These are phyloP conservation scores for Alternaria postmessia DNA, from an alignment of 2,329 filamentous ascomycete species.

Conservation along the genomic window DNA sequence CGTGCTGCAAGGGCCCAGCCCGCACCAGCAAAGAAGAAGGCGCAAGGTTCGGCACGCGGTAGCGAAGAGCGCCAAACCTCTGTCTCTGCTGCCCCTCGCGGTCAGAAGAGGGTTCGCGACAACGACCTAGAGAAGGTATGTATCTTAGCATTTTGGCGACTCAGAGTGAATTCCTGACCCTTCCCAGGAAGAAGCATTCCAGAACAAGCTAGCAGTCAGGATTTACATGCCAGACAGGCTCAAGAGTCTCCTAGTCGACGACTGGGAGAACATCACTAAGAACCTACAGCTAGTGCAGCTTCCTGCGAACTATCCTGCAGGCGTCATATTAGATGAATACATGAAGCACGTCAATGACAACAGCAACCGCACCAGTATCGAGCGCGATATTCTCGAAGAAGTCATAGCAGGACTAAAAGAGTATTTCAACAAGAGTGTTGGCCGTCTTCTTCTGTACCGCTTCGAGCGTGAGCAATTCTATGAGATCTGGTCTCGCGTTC, in stretches of 20 bases:
- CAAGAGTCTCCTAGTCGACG: constrained; percentile 92
- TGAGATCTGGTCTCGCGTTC: constrained; percentile 76
- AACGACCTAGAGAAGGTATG: constrained; percentile 82
- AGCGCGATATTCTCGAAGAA: constrained; percentile 88
- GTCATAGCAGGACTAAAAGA: constrained; percentile 85
- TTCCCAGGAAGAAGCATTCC: constrained; percentile 84
- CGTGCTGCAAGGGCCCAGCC: constrained; percentile 54
- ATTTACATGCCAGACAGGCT: constrained; percentile 87
- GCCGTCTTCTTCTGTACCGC: constrained; percentile 89
- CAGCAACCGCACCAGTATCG: constrained; percentile 67
- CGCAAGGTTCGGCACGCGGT: constrained; percentile 69
- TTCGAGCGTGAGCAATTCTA: constrained; percentile 92
- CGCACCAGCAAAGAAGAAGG: constrained; percentile 64
- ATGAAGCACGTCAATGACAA: constrained; percentile 73
- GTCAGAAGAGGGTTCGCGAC: constrained; percentile 78
- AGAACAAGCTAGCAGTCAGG: constrained; percentile 83
- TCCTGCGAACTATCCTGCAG: constrained; percentile 78
- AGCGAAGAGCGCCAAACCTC: constrained; percentile 79
- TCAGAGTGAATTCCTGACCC: background rate
- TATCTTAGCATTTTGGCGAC: constrained; percentile 9
- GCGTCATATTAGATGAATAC: constrained; percentile 82
- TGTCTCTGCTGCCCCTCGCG: constrained; percentile 65
- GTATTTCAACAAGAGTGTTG: constrained; percentile 92
- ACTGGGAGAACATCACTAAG: constrained; percentile 99
- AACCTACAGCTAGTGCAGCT: constrained; percentile 88